Evolutionary conservation across 306 rosid genomes (phyloP).

Genomic region (Trifolium dubium): DNA sequence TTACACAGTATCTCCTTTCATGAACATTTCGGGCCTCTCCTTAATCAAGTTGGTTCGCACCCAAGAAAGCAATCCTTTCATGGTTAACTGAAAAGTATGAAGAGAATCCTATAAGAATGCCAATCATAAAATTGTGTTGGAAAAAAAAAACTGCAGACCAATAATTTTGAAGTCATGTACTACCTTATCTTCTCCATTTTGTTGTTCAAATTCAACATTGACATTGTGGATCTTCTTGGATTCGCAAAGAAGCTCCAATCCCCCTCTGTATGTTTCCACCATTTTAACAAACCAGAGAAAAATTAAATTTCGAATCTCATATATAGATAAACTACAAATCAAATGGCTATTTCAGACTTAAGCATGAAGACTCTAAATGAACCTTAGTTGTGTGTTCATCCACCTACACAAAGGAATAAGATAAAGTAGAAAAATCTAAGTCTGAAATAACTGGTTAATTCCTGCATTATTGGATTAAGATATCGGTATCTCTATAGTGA

Average conservation of each 20-base stretch:
- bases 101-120: constrained; percentile 19
- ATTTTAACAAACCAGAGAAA: constrained; percentile 41
- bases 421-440: constrained; percentile 12
- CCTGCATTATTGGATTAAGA: neutral
- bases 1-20: constrained; percentile 97
- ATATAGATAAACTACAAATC: constrained; percentile 19
- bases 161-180: neutral
- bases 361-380: neutral
- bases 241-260: constrained; percentile 89
- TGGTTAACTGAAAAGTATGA: constrained; percentile 59
- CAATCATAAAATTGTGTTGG: constrained; percentile 9
- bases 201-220: constrained; percentile 64
- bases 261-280: constrained; percentile 65
- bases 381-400: constrained; percentile 10
- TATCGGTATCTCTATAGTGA: neutral
- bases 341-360: neutral
- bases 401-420: neutral
- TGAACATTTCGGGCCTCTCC: constrained; percentile 98
- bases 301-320: neutral
- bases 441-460: neutral
- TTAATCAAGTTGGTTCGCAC: constrained; percentile 79
- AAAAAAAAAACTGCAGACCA: neutral
- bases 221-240: constrained; percentile 85
- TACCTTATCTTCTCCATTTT: constrained; percentile 68
- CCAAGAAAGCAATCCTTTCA: constrained; percentile 93